These are phyloP conservation scores for Pinus taeda DNA, from an alignment of 75 land plant genomes.

Conservation along the genomic window DNA sequence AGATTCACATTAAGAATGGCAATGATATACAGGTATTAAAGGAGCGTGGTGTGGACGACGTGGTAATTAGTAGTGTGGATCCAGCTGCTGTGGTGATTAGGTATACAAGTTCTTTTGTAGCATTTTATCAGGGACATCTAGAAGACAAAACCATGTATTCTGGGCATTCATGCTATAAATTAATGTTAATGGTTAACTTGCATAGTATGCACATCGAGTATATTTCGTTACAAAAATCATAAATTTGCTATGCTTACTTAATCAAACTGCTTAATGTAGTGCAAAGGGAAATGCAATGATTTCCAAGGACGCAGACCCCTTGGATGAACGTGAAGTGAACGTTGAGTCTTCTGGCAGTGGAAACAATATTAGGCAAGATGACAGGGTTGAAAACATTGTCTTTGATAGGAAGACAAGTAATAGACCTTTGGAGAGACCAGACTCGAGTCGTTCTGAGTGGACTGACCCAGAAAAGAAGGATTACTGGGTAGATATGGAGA, in stretches of 20 bases:
- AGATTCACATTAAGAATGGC: background rate
- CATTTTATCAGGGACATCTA: background rate
- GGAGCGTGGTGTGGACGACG: conserved; percentile 72
- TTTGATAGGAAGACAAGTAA: conserved; percentile 19
- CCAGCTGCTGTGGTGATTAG: conserved; percentile 23
- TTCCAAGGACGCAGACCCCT: conserved; percentile 17
- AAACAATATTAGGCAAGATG: conserved; percentile 32
- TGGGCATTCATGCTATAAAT: background rate
- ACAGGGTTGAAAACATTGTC: conserved; percentile 16
- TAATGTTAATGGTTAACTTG: background rate
- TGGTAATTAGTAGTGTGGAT: conserved; percentile 28
- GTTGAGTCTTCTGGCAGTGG: conserved; percentile 18
- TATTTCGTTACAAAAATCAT: background rate
- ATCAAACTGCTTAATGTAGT: background rate
- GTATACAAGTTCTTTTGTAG: conserved; percentile 16
- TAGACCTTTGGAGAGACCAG: conserved; percentile 15
- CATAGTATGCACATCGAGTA: background rate
- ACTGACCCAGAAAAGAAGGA: conserved; percentile 49
- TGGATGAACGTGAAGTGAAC: conserved; percentile 7
- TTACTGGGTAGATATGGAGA: conserved; percentile 38
- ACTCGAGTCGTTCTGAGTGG: conserved; percentile 20
- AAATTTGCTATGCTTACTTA: background rate
- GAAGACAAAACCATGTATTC: background rate
- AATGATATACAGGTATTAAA: conserved; percentile 62
- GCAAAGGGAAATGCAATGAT: conserved; percentile 27